Evolutionary conservation across 257 asterid species (phyloP), one percentile per base, ranked within the genome.

Genomic region (Solanum pinnatisectum): DNA sequence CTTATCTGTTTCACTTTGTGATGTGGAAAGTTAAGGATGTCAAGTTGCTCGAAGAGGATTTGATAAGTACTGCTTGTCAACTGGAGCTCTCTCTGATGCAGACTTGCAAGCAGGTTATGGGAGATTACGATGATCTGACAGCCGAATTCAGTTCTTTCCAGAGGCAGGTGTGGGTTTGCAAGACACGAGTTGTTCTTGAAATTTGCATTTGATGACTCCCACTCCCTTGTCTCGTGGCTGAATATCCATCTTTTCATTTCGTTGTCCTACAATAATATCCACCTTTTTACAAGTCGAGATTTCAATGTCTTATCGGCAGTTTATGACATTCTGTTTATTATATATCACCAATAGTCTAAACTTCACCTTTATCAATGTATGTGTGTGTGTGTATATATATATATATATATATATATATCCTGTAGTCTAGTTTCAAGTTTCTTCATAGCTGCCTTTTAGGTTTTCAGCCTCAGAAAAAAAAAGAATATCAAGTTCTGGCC

Each of bases 1-100:
- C 88, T 77, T 88, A 84, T 87, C 59, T 88, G 59, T 76, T 85
- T 88, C 71, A 87, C 88, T 88, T 88, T 85, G 88, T 85, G 88
- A 76, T 60, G 63, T 88, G 88, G 90, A 88, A 88, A 84, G 84
- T 76, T 79, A 88, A 44, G 87, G 90, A 88, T 35, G 87, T 70
- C 44, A 63, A 78, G 44, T 67, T 56, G 49, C 25, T 88, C n/a
- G 90, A 88, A 72, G 88, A 85, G 70, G 87, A 88, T 85, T 86
- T 88, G 72, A 87, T 85, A 16, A 76, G 16, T 65, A 87, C 90
- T 44, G 87, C 90, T 63, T 67, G 88, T 65, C 65, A 88, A 65
- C 87, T 88, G 84, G 90, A 88, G 86, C 30, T 68, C 81, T 88
- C 86, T 36, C 59, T 81, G 87, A 60, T 85, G 33, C 88, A 85